Conservation (phyloP, 2,329 filamentous ascomycete genomes). For the Curvularia verruculosa region DNA sequence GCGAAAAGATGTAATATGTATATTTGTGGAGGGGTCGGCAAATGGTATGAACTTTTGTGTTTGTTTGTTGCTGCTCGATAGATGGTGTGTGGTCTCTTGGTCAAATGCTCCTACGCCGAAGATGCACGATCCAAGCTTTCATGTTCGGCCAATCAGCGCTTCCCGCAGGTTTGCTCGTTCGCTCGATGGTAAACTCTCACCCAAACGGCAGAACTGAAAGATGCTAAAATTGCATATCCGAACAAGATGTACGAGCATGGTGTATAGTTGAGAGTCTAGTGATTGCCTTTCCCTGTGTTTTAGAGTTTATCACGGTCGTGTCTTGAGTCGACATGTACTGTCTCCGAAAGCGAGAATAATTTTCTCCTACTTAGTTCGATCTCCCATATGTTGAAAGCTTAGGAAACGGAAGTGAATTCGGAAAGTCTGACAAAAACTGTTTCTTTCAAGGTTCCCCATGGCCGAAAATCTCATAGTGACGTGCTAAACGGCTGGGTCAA, state of each 20-base stretch:
- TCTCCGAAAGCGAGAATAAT: neutral
- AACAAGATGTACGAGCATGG: neutral
- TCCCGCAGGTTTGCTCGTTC: neutral
- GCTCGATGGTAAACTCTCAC: neutral
- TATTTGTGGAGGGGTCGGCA: neutral
- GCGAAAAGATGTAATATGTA: neutral
- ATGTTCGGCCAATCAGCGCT: constrained; percentile 7
- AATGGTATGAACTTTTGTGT: neutral
- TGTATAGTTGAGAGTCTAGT: neutral
- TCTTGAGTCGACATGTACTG: neutral
- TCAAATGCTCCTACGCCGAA: constrained; percentile 1
- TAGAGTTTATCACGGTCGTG: neutral
- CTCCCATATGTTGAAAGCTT: neutral
- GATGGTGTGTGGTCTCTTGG: neutral
- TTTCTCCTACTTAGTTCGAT: neutral
- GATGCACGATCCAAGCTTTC: constrained; percentile 7
- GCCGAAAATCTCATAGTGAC: neutral
- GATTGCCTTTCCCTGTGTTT: neutral
- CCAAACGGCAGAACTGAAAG: neutral
- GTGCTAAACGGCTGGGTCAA: neutral
- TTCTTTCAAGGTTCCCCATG: neutral
- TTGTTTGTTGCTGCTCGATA: neutral
- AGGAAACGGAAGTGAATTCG: neutral
- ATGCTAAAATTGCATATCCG: neutral
- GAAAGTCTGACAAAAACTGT: neutral